Evolutionary conservation across 768 basidiomycete genomes (phyloP).

Genomic region (Albatrellus ellisii): DNA sequence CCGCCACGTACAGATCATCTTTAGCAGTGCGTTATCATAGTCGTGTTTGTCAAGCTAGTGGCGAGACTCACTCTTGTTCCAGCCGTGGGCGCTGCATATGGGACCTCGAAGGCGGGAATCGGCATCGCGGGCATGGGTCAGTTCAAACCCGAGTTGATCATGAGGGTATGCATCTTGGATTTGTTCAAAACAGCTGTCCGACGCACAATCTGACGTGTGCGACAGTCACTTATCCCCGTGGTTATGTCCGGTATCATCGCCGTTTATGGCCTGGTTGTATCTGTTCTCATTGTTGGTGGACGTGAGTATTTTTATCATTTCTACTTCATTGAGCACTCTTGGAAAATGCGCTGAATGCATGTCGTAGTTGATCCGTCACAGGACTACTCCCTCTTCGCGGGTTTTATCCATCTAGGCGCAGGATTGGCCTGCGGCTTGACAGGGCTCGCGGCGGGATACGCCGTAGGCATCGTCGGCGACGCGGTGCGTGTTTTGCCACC

Average conservation of each 20-base stretch:
- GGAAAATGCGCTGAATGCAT: no score
- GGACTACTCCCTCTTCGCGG: slow-evolving; percentile 58
- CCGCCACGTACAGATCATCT: background rate
- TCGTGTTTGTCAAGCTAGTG: background rate
- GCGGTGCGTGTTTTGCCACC: slow-evolving; percentile 31
- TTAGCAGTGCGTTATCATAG: background rate
- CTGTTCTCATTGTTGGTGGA: slow-evolving; percentile 85
- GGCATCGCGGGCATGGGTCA: slow-evolving; percentile 93
- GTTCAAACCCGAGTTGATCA: slow-evolving; percentile 93
- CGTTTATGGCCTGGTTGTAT: slow-evolving; percentile 97
- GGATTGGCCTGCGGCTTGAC: slow-evolving; percentile 88
- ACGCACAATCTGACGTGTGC: background rate
- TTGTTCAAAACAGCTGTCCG: background rate
- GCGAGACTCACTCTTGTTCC: slow-evolving; percentile 26
- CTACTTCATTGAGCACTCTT: background rate
- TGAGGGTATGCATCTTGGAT: slow-evolving; percentile 56
- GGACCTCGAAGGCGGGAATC: slow-evolving; percentile 97
- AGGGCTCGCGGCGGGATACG: slow-evolving; percentile 94
- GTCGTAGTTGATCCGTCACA: slow-evolving; percentile 11
- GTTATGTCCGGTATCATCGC: slow-evolving; percentile 99
- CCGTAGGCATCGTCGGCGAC: slow-evolving; percentile 97
- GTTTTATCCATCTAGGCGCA: slow-evolving; percentile 89
- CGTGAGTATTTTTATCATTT: slow-evolving; percentile 37
- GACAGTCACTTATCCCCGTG: slow-evolving; percentile 50
- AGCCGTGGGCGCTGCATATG: slow-evolving; percentile 35